Conservation (phyloP, 1,139 yeast genomes). For the Candida sojae region DNA sequence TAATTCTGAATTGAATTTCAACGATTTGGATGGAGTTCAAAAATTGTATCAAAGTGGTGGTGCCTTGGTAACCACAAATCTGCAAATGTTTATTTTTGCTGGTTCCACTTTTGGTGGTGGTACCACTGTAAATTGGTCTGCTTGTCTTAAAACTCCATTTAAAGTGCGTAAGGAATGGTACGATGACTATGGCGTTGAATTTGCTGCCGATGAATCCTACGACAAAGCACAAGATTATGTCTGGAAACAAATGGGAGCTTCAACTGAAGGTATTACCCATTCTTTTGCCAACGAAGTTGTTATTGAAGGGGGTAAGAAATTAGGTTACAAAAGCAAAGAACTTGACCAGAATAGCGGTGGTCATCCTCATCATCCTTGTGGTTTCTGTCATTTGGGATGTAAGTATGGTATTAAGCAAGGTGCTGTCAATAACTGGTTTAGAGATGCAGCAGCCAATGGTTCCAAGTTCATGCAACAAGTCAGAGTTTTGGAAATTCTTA, state of each 20-base stretch:
- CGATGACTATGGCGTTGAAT: slow-evolving; percentile 47
- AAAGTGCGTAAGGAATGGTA: slow-evolving; percentile 60
- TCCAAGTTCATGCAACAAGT: slow-evolving; percentile 52
- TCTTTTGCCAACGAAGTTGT: slow-evolving; percentile 50
- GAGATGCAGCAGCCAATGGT: slow-evolving; percentile 52
- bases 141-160: slow-evolving; percentile 54
- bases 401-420: slow-evolving; percentile 59
- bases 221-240: slow-evolving; percentile 53
- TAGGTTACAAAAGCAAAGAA: slow-evolving; percentile 45
- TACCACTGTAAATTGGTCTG: slow-evolving; percentile 64
- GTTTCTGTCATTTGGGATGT: slow-evolving; percentile 57
- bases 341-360: slow-evolving; percentile 55
- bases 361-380: slow-evolving; percentile 50
- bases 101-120: slow-evolving; percentile 66
- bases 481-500: slow-evolving; percentile 40
- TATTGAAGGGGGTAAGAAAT: slow-evolving; percentile 47
- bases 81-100: slow-evolving; percentile 45
- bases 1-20: slow-evolving; percentile 36
- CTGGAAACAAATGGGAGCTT: slow-evolving; percentile 53
- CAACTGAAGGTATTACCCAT: slow-evolving; percentile 42
- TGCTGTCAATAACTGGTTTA: slow-evolving; percentile 52
- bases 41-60: slow-evolving; percentile 48
- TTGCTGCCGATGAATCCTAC: slow-evolving; percentile 46
- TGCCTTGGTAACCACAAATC: slow-evolving; percentile 30
- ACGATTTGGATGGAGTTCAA: slow-evolving; percentile 39